phyloP scores from a whole-genome alignment of 2,329 filamentous ascomycete genomes.

The Colletotrichum chrysophilum region DNA sequence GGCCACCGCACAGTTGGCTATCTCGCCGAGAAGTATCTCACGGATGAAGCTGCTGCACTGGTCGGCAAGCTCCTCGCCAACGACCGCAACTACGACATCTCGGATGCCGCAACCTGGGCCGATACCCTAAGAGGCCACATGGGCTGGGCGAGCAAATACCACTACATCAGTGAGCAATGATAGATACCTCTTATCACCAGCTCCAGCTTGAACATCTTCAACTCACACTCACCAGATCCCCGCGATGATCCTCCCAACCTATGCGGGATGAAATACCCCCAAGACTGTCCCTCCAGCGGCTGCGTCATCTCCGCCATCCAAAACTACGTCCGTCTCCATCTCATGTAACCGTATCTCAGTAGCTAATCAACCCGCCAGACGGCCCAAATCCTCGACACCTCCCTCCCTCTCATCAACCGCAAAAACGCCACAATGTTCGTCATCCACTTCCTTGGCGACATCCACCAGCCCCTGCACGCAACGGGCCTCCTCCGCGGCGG shows the following conservation, averaged over 20 bases:
- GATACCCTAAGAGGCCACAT: conserved; percentile 21
- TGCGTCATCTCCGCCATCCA: conserved; percentile 22
- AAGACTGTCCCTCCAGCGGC: conserved; percentile 20
- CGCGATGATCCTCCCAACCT: conserved; percentile 18
- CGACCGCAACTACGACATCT: conserved; percentile 22
- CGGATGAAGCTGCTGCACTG: conserved; percentile 9
- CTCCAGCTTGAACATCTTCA: neutral
- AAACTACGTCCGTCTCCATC: conserved; percentile 7
- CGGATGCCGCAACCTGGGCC: conserved; percentile 21
- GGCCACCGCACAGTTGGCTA: conserved; percentile 23
- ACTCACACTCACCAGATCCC: neutral
- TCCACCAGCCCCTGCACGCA: conserved; percentile 23
- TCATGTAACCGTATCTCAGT: no score
- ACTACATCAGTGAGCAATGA: conserved; percentile 18
- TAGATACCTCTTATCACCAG: neutral
- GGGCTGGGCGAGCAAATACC: conserved; percentile 23
- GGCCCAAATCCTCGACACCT: conserved; percentile 16
- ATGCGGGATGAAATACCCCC: conserved; percentile 21
- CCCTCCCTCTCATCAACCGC: conserved; percentile 31
- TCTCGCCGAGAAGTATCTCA: conserved; percentile 20
- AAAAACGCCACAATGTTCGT: conserved; percentile 24
- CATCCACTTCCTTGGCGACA: conserved; percentile 24
- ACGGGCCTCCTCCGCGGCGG: conserved; percentile 22
- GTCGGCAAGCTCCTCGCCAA: conserved; percentile 21
- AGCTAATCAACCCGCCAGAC: neutral